These are phyloP conservation scores for Celoporthe dispersa DNA, from an alignment of 2,329 filamentous ascomycete species.

Conservation along the genomic window DNA sequence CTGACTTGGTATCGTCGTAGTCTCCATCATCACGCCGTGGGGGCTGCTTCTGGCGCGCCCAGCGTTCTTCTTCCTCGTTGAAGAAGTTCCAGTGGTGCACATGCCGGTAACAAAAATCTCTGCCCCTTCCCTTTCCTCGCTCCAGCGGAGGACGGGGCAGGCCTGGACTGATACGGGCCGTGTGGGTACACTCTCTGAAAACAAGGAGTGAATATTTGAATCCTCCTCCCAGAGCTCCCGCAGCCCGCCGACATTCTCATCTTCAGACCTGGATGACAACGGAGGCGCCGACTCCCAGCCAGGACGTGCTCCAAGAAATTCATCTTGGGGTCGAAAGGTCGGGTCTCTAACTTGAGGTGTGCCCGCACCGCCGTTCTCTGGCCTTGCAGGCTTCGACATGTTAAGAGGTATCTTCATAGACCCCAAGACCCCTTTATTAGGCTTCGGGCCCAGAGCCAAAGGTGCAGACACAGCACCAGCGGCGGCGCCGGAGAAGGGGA, in stretches of 20 bases:
- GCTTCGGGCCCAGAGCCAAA: constrained; percentile 15
- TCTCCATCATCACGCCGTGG: background rate
- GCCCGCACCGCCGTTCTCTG: background rate
- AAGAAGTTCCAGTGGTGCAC: too few relatives aligned
- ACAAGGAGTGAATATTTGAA: constrained; percentile 27
- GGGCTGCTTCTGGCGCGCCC: too few relatives aligned
- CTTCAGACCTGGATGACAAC: background rate
- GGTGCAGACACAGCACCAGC: constrained; percentile 10
- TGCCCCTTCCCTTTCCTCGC: too few relatives aligned
- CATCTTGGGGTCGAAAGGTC: constrained; percentile 1
- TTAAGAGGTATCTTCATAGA: constrained; percentile 28
- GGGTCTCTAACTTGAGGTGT: constrained; percentile 2
- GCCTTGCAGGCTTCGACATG: constrained; percentile 7
- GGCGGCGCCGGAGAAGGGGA: too few relatives aligned
- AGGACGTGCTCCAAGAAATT: background rate
- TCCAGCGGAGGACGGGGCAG: too few relatives aligned
- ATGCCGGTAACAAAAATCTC: too few relatives aligned
- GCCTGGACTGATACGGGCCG: constrained; percentile 15
- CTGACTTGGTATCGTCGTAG: constrained; percentile 21
- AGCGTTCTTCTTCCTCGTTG: too few relatives aligned
- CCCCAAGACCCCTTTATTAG: constrained; percentile 13
- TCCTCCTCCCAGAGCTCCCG: constrained; percentile 29
- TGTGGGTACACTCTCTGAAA: constrained; percentile 24
- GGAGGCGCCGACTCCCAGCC: constrained; percentile 23
- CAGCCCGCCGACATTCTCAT: constrained; percentile 19